Evolutionary conservation across 2,329 filamentous ascomycete genomes (phyloP), one percentile per base, ranked within the genome.

Genomic region (Fusarium humuli): DNA sequence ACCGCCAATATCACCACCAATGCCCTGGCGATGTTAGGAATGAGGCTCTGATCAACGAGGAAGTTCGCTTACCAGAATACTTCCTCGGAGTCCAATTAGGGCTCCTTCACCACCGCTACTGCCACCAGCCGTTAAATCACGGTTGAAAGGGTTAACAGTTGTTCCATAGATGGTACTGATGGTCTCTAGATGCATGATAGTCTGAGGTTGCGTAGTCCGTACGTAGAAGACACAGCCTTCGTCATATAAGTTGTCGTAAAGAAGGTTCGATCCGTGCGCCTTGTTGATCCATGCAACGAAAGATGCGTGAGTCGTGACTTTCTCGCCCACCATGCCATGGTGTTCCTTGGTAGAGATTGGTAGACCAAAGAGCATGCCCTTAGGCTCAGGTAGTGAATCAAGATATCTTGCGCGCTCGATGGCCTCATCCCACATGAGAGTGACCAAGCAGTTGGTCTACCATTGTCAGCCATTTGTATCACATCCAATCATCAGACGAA

Each of bases 181-280:
- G 5, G 84, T 87, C 73, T 92, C 90, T 40, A 90, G 75, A 18
- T 83, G 82, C 76, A 83, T 83, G 49, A 89, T 79, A 0, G 83
- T 85, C 70, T 89, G 87, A 1, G 91, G 90, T 8, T 92, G 84
- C 58, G 91, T 92, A 1, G 91, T 92, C 77, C 92, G 92, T 62
- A 87, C 86, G 73, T 90, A 79, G 57, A 79, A 78, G 3, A 77
- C 75, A 29, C 77, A 79, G 0, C 77, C 77, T 41, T 79, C 69
- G 0, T 72, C 71, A 29, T 71, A 78, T 3, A 79, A 58, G 5
- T 69, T 72, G n/a, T 71, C 69, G 13, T 79, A 79, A 0, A 79
- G 72, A 11, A 78, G 41, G 12, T 79, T 79, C 0, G 78, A 79
- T 2, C 78, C 77, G 45, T 79, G 78, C 6, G 71, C 61, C 47